Base-by-base conservation (phyloP, 2,329 filamentous ascomycete genomes). In the Monosporascus cannonballus region DNA sequence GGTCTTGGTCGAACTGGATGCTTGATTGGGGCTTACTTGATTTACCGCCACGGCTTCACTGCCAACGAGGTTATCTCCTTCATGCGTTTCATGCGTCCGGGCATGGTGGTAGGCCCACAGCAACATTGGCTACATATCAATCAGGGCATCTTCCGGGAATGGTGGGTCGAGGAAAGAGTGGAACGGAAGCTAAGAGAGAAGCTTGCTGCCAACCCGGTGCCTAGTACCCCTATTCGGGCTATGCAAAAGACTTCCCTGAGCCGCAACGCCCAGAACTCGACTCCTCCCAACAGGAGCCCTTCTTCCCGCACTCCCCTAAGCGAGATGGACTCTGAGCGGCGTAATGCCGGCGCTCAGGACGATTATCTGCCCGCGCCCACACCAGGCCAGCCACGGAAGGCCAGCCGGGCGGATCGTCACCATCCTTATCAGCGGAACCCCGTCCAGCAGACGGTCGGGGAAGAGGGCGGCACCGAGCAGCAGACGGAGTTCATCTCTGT, bases 71-170 rank as follows among this genome's bases (percentile, higher is more conserved):
- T 96, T 64, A 97, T 97, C 68, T 89, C 92, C 3, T 99, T 92
- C 71, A 97, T 99, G 93, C 86, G 93, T 56, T 99, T 99, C 74
- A 97, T 97, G 93, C 83, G 93, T 54, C 94, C 94, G 0, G 94
- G 94, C 50, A 99, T 99, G 94, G 94, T 99, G 6, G 94, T 99
- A 50, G 94, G 94, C 1, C 94, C 94, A 39, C 94, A 99, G 69
- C 94, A 99, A 73, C 94, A 99, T 73, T 99, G 94, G 94, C 81
- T 99, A 51, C 94, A 99, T 68, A 81, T 99, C 57, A 96, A 99
- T 75, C 94, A 99, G 72, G 89, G 89, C 37, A 86, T 89, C 37
- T 99, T 99, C 84, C 84, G 94, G n/a, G 91, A 97, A 72, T 99
- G 94, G 94, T 97, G 92, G 90, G 81, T 94, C 64, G 90, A 91